These are phyloP conservation scores for Panicum virgatum DNA, from an alignment of 202 grass and related monocot genomes.

Conservation along the genomic window DNA sequence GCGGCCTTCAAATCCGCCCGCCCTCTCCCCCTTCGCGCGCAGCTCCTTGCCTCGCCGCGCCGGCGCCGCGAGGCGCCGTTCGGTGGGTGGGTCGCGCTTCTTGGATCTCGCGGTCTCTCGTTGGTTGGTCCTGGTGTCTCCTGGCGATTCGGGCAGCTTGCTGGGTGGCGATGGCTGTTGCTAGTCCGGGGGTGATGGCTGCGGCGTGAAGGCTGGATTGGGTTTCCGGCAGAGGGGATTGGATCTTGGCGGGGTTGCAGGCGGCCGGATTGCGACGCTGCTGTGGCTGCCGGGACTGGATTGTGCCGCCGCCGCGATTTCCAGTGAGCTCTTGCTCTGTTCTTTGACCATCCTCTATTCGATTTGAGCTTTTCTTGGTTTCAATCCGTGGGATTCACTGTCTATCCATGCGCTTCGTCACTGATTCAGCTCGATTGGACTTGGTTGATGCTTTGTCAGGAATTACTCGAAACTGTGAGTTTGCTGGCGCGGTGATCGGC, in stretches of 20 bases:
- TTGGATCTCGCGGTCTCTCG: neutral
- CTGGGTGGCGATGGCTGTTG: neutral
- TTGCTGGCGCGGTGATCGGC: constrained; percentile 18
- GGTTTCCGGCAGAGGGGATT: neutral
- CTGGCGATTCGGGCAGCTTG: neutral
- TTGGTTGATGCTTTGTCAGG: constrained; percentile 16
- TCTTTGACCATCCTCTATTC: neutral
- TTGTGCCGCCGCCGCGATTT: neutral
- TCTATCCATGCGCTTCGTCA: neutral
- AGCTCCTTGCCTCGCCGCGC: neutral
- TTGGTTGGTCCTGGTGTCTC: neutral
- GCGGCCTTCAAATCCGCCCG: constrained; percentile 54
- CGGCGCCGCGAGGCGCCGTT: neutral
- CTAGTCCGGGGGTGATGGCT: neutral
- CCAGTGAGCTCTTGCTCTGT: neutral
- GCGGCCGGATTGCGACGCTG: neutral
- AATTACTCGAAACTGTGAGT: neutral
- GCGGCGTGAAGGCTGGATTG: neutral
- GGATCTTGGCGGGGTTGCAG: constrained; percentile 23
- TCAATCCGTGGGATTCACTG: neutral
- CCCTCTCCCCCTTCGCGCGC: constrained; percentile 25
- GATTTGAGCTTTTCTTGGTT: neutral
- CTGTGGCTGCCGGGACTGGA: neutral
- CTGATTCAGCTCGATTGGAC: neutral
- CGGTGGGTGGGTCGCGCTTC: neutral